Evolutionary conservation across 2,329 filamentous ascomycete species (phyloP), one percentile per base, ranked within the genome.

Genomic region (Pseudocercospora fuligena): DNA sequence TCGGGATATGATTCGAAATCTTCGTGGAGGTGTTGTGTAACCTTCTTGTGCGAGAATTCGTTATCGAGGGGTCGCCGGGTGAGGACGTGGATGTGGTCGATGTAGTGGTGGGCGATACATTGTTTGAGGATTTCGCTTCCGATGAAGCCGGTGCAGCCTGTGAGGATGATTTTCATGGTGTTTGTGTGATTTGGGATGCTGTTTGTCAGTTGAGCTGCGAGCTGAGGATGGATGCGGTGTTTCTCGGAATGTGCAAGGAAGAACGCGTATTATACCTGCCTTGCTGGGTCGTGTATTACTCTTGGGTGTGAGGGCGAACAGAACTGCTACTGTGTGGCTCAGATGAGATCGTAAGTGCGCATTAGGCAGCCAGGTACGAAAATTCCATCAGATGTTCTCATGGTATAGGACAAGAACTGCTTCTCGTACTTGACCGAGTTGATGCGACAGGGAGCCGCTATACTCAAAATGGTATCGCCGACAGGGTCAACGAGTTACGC

Each of bases 161-260:
- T 82, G 40, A 90, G 78, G 66, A 90, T 83, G 71, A 89, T 79
- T 73, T 89, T 88, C 87, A 89, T 88, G 31, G 31, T 73, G 14
- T 47, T 7, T 21, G 23, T 16, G 40, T 43, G 40, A 8, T 43
- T 5, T 1, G 14, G 14, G 6, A 6, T 40, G 5, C 36, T 88
- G 31, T 56, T 16, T 29, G 16, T 58, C 51, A 29, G 31, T 25
- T 29, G 49, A 31, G 59, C 19, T 62, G 33, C 33, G 29, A 47
- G 58, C 46, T 25, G 33, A 56, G 27, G 56, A 23, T 14, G 31
- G 2, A 31, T 36, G 19, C 33, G 57, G 36, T 60, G 16, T 16
- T 29, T 54, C 25, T 23, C 51, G 51, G 51, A 16, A 25, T 2
- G 47, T 23, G 47, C 47, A 56, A 56, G 51, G 51, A 56, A 31